Evolutionary conservation across 1,284 basidiomycete species (phyloP).

Genomic region (Athelia sp.): DNA sequence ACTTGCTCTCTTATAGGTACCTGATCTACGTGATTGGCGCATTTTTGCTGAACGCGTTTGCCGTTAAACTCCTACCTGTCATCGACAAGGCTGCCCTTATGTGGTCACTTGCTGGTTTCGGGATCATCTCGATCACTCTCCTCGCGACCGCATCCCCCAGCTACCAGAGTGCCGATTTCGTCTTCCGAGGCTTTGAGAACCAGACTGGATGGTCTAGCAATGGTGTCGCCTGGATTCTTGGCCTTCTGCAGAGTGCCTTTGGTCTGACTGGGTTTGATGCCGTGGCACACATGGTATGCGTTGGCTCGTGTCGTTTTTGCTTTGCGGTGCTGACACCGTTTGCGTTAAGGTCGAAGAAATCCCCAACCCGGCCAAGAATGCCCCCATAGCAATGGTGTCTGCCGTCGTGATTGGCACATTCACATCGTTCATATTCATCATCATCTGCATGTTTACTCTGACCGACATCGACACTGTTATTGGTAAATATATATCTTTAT

Average conservation of each 20-base stretch:
- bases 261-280: constrained; percentile 1
- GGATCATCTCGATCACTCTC: background rate
- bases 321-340: background rate
- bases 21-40: background rate
- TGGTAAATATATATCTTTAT: too few species aligned
- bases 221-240: constrained; percentile 2
- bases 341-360: background rate
- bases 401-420: background rate
- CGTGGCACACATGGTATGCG: background rate
- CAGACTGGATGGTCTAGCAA: constrained; percentile 1
- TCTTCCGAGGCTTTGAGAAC: constrained; percentile 1
- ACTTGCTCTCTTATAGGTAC: too few species aligned
- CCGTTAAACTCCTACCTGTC: background rate
- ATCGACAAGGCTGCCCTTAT: background rate
- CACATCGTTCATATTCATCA: constrained; percentile 1
- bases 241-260: background rate
- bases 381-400: background rate
- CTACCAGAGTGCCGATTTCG: background rate
- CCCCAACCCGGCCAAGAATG: background rate
- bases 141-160: background rate
- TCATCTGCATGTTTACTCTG: background rate
- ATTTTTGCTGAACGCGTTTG: background rate
- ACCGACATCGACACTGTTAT: background rate
- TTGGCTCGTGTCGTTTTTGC: too few species aligned
- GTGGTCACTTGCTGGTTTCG: background rate